These are phyloP conservation scores for Fusarium vanettenii DNA, from an alignment of 2,329 filamentous ascomycete species.

Conservation along the genomic window DNA sequence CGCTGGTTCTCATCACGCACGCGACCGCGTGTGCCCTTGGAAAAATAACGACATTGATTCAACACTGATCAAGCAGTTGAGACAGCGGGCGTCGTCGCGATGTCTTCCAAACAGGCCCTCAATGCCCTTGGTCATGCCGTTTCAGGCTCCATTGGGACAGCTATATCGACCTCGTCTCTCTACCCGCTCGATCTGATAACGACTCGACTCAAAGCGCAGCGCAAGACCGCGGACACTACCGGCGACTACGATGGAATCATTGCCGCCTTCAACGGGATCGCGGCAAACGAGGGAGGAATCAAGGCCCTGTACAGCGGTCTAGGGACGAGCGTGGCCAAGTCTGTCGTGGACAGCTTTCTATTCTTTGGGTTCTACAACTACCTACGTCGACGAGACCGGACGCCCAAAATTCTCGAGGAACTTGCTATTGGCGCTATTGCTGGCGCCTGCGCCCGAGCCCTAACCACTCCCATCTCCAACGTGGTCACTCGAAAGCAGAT, in stretches of 20 bases:
- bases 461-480: constrained; percentile 85
- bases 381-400: constrained; percentile 53
- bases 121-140: constrained; percentile 85
- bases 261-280: constrained; percentile 79
- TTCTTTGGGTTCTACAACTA: constrained; percentile 86
- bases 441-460: constrained; percentile 78
- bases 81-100: constrained; percentile 11
- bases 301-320: constrained; percentile 77
- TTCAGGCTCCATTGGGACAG: constrained; percentile 82
- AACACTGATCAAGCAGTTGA: not conserved
- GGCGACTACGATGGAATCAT: constrained; percentile 71
- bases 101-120: constrained; percentile 57
- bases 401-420: constrained; percentile 75
- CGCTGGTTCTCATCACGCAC: constrained; percentile 12
- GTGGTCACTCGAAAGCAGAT: constrained; percentile 87
- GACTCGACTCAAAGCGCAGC: constrained; percentile 84
- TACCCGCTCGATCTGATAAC: constrained; percentile 88
- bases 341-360: constrained; percentile 80
- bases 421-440: constrained; percentile 79
- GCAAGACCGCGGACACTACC: constrained; percentile 60
- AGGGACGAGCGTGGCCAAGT: constrained; percentile 73
- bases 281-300: constrained; percentile 75
- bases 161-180: constrained; percentile 80
- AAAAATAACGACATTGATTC: not conserved
- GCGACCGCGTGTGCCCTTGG: constrained; percentile 1